Conservation (phyloP, 352 stramenopile genomes). For the Nothophytophthora sp. region DNA sequence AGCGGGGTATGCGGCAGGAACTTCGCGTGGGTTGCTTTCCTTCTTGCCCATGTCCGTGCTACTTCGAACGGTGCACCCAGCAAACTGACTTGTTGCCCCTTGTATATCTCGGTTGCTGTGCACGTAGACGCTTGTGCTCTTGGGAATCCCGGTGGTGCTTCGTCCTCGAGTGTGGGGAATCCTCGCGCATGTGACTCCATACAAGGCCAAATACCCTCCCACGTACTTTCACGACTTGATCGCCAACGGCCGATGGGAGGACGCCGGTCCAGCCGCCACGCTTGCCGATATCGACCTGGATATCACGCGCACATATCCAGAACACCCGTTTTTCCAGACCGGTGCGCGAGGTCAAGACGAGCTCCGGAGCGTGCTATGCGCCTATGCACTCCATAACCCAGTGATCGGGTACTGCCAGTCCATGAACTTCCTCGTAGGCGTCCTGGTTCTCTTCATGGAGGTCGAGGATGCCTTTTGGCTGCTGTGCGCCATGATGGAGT, state of each 20-base stretch:
- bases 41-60: no score
- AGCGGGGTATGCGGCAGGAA: neutral
- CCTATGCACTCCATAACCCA: constrained; percentile 60
- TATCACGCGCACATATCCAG: constrained; percentile 59
- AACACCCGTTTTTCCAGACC: constrained; percentile 55
- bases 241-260: neutral
- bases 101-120: neutral
- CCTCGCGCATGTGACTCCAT: constrained; percentile 33
- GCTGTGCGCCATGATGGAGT: constrained; percentile 66
- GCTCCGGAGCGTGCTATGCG: constrained; percentile 54
- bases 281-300: constrained; percentile 69
- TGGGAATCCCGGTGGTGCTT: constrained; percentile 43
- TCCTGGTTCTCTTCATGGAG: constrained; percentile 66
- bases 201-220: constrained; percentile 23
- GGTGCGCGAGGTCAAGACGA: constrained; percentile 41
- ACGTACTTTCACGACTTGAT: constrained; percentile 37
- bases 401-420: constrained; percentile 70
- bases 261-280: constrained; percentile 13
- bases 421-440: constrained; percentile 80
- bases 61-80: no score
- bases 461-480: constrained; percentile 85
- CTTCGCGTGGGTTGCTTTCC: neutral
- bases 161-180: constrained; percentile 43
- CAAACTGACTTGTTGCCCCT: neutral
- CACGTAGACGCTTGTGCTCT: constrained; percentile 37